Evolutionary conservation across 129 eudicot genomes (phyloP).

Genomic region (Centella asiatica): DNA sequence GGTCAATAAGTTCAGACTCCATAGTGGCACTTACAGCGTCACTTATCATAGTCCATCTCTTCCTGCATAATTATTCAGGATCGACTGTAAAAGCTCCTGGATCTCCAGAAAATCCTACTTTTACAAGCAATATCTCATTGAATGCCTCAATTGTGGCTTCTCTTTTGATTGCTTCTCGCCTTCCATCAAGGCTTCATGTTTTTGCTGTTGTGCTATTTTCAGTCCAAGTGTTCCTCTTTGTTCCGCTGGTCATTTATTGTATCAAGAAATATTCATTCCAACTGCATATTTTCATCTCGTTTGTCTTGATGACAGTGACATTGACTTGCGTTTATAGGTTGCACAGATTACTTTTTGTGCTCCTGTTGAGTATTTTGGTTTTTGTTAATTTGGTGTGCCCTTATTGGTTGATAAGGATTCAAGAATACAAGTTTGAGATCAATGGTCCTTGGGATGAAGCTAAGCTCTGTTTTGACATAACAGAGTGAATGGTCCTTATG

Average conservation of each 20-base stretch:
- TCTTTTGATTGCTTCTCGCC: slow-evolving; percentile 79
- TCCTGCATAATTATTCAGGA: slow-evolving; percentile 77
- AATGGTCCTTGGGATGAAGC: slow-evolving; percentile 99
- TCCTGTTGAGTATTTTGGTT: slow-evolving; percentile 51
- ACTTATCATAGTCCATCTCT: slow-evolving; percentile 72
- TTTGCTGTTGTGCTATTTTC: slow-evolving; percentile 74
- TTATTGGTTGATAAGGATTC: slow-evolving; percentile 83
- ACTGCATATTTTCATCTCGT: slow-evolving; percentile 60
- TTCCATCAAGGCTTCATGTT: slow-evolving; percentile 82
- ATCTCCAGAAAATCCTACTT: slow-evolving; percentile 50
- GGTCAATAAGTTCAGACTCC: slow-evolving; percentile 87
- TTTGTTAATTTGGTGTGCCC: slow-evolving; percentile 83
- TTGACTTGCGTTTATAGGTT: slow-evolving; percentile 44
- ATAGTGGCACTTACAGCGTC: slow-evolving; percentile 82
- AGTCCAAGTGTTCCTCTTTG: slow-evolving; percentile 74
- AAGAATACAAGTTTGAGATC: slow-evolving; percentile 89
- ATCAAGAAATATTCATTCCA: slow-evolving; percentile 61
- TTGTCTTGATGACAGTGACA: slow-evolving; percentile 53
- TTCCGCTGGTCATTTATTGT: slow-evolving; percentile 69
- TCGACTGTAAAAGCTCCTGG: slow-evolving; percentile 81
- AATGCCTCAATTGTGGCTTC: slow-evolving; percentile 94
- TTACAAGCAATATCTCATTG: slow-evolving; percentile 68
- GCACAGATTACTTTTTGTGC: slow-evolving; percentile 49
- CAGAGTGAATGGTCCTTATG: slow-evolving; percentile 39
- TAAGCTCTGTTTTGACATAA: slow-evolving; percentile 73